Conservation (phyloP, 2,329 filamentous ascomycete genomes). For the Remersonia thermophila region DNA sequence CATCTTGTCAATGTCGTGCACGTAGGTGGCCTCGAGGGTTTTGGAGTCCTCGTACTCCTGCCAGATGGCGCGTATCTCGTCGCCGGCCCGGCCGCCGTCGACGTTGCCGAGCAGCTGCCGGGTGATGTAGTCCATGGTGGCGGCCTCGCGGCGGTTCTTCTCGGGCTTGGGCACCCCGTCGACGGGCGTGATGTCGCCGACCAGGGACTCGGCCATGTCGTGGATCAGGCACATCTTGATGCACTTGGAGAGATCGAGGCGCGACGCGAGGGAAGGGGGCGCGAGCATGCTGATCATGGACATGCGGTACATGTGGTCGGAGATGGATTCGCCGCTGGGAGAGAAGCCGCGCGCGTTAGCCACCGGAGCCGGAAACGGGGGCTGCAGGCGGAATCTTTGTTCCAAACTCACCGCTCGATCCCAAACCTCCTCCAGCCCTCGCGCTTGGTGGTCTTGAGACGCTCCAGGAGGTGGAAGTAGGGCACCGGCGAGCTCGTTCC, state of each 20-base stretch:
- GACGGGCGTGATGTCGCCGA: constrained; percentile 92
- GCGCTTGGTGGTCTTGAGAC: constrained; percentile 89
- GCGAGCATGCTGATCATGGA: constrained; percentile 89
- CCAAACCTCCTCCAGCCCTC: constrained; percentile 91
- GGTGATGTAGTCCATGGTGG: constrained; percentile 87
- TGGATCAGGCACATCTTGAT: constrained; percentile 93
- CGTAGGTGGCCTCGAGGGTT: constrained; percentile 76
- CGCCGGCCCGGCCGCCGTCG: constrained; percentile 50
- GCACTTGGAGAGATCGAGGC: constrained; percentile 69
- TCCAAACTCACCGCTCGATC: constrained; percentile 42
- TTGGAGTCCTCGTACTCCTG: constrained; percentile 86
- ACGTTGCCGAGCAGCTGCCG: constrained; percentile 60
- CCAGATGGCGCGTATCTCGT: constrained; percentile 70
- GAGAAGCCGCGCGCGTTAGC: constrained; percentile 7
- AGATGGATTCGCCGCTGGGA: constrained; percentile 70
- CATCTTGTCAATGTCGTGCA: constrained; percentile 96
- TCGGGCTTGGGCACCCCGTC: constrained; percentile 76
- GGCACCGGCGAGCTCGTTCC: constrained; percentile 63
- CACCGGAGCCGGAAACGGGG: no score
- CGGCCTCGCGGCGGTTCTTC: constrained; percentile 75
- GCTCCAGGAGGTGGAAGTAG: constrained; percentile 90
- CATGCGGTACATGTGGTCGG: constrained; percentile 99
- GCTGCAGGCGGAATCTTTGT: no score
- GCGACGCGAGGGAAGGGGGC: constrained; percentile 56
- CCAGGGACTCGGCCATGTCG: constrained; percentile 92